Base-by-base conservation (phyloP, 139 green algal species). In the Monoraphidium neglectum region DNA sequence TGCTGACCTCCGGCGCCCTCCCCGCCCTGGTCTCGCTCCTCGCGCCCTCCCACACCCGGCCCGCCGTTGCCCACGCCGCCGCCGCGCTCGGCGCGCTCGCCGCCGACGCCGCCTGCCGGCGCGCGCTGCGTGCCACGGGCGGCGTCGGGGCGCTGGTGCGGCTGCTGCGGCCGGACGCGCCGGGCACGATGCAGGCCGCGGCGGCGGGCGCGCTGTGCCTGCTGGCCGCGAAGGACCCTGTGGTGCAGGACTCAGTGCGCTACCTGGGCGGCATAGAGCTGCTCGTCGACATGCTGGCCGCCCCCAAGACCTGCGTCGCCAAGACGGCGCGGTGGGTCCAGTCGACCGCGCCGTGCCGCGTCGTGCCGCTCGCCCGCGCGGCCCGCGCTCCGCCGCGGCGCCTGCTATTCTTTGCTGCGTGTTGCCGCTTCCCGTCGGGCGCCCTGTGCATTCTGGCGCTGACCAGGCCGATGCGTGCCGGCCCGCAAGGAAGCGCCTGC, bases 71-170 rank as follows among this genome's bases (percentile, higher is more conserved):
- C 21, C 68, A 80, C n/a, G 74, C 74, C 36, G 74, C 74, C 51
- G 70, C 61, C 46, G 65, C 74, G 33, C 74, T 80, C n/a, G 74
- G 74, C 74, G 75, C 68, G 37, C 37, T 80, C 65, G 64, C 65
- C 46, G 65, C 65, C 38, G 54, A 74, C 54, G 54, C 54, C 37
- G 54, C 65, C 8, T 69, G 51, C 51, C 49, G 74, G 43, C 28
- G 49, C 8, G n/a, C 63, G 23, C 60, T 75, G 16, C 69, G 74
- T 28, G 72, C 61, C 65, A 51, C 43, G 24, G 74, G 74, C 4
- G 74, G 74, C 3, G 56, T 80, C 23, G 74, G 74, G 6, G 65
- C 54, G 33, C 30, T 80, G 35, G n/a, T 70, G 5, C 57, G 74
- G 16, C 37, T 80, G 74, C 51, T 80, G n/a, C 64, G 46, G 53